Evolutionary conservation across 2,329 filamentous ascomycete genomes (phyloP), one percentile per base, ranked within the genome.

Genomic region (Monilinia polystroma): DNA sequence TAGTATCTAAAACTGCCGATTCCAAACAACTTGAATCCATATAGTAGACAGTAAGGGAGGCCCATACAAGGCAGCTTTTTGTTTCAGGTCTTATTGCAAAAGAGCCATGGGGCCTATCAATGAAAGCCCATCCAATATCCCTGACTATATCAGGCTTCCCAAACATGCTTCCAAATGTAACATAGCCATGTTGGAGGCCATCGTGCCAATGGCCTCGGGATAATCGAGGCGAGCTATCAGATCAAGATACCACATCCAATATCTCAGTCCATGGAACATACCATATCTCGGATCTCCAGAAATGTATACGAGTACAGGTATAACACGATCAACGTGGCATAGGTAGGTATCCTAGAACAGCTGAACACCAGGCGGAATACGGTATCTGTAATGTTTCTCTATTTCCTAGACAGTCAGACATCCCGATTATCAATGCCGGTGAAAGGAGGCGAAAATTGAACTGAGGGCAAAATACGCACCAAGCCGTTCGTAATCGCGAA

Each of bases 261-360:
- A 51, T 60, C 58, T 38, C 23, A 38, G 14, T 51, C 29, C 38
- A 29, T 49, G 29, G 57, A 60, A 51, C 57, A 38, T 5, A 26
- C 29, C 20, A 35, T 49, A 12, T 29, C 45, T 16, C 45, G 45
- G 29, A 60, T 60, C 11, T 23, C 16, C 58, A 35, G 35, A 16
- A 35, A 11, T 6, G 29, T 23, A 14, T 38, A 18, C 45, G 58
- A 51, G 58, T 35, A 51, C 29, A 49, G 29, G 45, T 38, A 60
- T 60, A 60, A 60, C 29, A 29, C 58, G 45, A 60, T 38, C 58
- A 60, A 60, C 58, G 58, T 60, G 58, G 58, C 58, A 60, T 38
- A 60, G n/a, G 58, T 38, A 51, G 58, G 58, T 38, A 60, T 60
- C 58, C 58, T 60, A 35, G 58, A 60, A 7, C 58, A 60, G 58